A percentile compares a stretch with the other conserved stretches of the same genome.
phyloP scores from a whole-genome alignment of 1,284 basidiomycete genomes.

The Cutaneotrichosporon sp. region DNA sequence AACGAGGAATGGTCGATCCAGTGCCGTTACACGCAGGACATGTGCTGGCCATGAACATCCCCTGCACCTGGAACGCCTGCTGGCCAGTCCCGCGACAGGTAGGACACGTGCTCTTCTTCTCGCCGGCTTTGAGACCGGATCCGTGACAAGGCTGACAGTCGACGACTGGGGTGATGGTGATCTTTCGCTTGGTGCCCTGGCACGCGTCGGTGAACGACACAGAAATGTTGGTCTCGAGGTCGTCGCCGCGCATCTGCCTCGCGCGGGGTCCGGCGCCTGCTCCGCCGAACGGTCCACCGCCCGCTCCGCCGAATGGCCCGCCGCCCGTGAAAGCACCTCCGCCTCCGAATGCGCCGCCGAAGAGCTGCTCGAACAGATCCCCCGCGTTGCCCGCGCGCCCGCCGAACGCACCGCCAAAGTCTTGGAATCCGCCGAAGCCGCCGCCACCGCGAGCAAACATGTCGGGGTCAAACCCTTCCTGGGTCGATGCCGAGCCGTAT shows the following conservation, averaged over 20 bases:
- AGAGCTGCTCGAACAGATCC: conserved; percentile 85
- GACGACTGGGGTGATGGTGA: conserved; percentile 75
- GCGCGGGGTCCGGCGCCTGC: conserved; percentile 54
- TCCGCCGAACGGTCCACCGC: conserved; percentile 40
- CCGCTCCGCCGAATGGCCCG: conserved; percentile 34
- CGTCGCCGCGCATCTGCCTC: conserved; percentile 62
- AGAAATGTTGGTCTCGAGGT: conserved; percentile 72
- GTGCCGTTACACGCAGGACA: conserved; percentile 80
- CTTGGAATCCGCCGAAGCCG: conserved; percentile 64
- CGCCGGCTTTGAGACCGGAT: conserved; percentile 78
- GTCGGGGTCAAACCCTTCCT: conserved; percentile 88
- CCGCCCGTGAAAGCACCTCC: conserved; percentile 34
- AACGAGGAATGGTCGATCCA: conserved; percentile 73
- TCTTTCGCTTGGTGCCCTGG: conserved; percentile 74
- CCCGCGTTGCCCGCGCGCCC: conserved; percentile 52
- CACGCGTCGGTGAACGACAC: conserved; percentile 90
- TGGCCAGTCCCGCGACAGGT: conserved; percentile 83
- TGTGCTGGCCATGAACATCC: conserved; percentile 96
- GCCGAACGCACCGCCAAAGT: conserved; percentile 65
- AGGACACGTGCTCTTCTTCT: conserved; percentile 73
- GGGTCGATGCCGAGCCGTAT: conserved; percentile 89
- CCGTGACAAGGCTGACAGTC: conserved; percentile 82
- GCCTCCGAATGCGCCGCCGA: conserved; percentile 58
- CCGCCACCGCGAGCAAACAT: conserved; percentile 61
- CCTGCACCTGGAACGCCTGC: conserved; percentile 86